Base-by-base conservation (phyloP, 2,329 filamentous ascomycete species). In the Lachnellula subtilissima region DNA sequence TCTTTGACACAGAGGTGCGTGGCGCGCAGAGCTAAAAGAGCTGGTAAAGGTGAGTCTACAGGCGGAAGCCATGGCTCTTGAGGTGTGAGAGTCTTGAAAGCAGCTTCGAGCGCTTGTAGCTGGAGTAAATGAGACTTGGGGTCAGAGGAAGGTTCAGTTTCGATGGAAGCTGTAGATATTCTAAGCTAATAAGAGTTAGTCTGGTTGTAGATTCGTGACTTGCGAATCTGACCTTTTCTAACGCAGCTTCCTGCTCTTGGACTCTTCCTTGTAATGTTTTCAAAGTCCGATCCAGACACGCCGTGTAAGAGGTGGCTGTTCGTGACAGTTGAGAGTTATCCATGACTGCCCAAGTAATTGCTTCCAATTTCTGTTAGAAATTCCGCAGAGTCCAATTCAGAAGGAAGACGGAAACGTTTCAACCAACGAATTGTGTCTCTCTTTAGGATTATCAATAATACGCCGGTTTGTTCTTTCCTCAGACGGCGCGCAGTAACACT, bases 1-100 rank as follows among this genome's bases (percentile, higher is more conserved):
- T 89, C 85, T 57, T 78, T 71, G 49, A 88, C 80, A 15, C 84
- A 84, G 55, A 80, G 77, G 56, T 86, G 79, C 2, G 86, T 85
- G 64, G 81, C 84, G 51, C 87, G 84, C 53, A 91, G 72, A 5
- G 89, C 88, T 42, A 94, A 69, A 4, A 95, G 75, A 6, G 85
- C 83, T 3, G 89, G 88, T 6, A 94, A 72, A 5, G 86, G 77
- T 19, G 89, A 93, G 50, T 80, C 82, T 9, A 82, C 74, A 23
- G 78, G 76, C 2, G 89, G 89, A 22, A 93, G 74, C 63, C 84
- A 83, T 8, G 87, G 85, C 51, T 85, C 78, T 14, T 79, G 77
- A 45, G 80, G 74, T 12, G 83, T 79, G 48, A 91, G 74, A 15
- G 80, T 78, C 52, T 83, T 79, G 64, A 91, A 90, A 3, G 87